A percentile compares a stretch with the other conserved stretches of the same genome.
Conservation (phyloP, 164 flowering plant genomes). For the Taxillus chinensis region DNA sequence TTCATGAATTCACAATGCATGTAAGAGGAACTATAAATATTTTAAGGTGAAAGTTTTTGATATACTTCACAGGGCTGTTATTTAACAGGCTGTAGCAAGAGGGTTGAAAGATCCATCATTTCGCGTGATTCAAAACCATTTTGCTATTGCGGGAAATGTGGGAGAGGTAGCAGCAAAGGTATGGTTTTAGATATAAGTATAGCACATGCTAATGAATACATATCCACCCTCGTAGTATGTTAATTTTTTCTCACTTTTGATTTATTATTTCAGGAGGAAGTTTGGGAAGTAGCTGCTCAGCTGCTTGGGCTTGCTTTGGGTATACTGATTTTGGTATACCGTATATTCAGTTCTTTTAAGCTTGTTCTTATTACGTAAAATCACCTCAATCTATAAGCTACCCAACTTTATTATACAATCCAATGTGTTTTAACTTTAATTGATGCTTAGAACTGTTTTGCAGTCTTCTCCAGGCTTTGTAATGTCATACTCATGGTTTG, state of each 20-base stretch:
- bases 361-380: no score
- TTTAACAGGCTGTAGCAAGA: conserved; percentile 73
- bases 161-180: conserved; percentile 98
- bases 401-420: no score
- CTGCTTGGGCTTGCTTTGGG: conserved; percentile 80
- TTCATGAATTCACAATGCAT: no score
- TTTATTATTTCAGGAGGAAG: conserved; percentile 67
- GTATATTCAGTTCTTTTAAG: background rate
- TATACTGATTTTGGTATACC: conserved; percentile 55
- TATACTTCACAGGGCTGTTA: no score
- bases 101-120: conserved; percentile 93
- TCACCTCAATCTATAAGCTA: no score
- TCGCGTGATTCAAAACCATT: conserved; percentile 91
- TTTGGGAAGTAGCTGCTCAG: conserved; percentile 97
- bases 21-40: no score
- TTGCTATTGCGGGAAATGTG: conserved; percentile 75
- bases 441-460: conserved; percentile 9
- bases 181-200: background rate
- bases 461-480: conserved; percentile 67
- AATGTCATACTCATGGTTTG: conserved; percentile 43
- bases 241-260: conserved; percentile 6
- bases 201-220: background rate
- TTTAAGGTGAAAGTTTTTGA: no score
- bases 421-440: no score
- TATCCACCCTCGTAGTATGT: background rate